Base-by-base conservation (phyloP, 2,329 filamentous ascomycete genomes). In the Thermothelomyces thermophilus region DNA sequence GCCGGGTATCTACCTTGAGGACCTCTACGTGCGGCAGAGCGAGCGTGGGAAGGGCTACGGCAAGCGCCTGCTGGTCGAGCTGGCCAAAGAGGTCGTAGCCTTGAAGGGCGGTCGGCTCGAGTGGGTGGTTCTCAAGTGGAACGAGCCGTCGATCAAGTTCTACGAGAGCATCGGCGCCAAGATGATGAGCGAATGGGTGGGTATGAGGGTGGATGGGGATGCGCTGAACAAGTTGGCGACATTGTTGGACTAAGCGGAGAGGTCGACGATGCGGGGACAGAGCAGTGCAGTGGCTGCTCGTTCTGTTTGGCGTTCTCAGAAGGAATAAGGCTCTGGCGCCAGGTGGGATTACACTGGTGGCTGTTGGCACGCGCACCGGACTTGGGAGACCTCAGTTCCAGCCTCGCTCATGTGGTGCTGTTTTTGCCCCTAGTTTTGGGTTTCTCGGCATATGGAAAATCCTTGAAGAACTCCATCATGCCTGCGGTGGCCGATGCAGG, bases 51-150 rank as follows among this genome's bases (percentile, higher is more conserved):
- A 79, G 54, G 90, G 90, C 0, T 95, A 91, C 64, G 91, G 90
- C 34, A 86, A 84, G 68, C 72, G 75, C 60, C 67, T 97, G 63
- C 73, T 97, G 42, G 79, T 79, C 54, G 80, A 82, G 58, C 70
- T 96, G 64, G 91, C 90, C n/a, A 80, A 79, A 62, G 87, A 95
- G 71, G 83, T 89, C 3, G 63, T 86, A 46, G 76, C 77, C 46
- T 84, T 90, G 56, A 74, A 78, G 3, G 90, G 90, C 1, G 82
- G 77, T 7, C 75, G 91, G 51, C 70, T 97, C 48, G 90, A 97
- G 64, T 97, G 91, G 91, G 83, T 77, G 57, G 93, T 95, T 55
- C 69, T 96, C 60, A 91, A 87, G 70, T 95, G 90, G 90, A 97
- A 97, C 64, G 80, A 87, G 73, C 87, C 88, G 7, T 90, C 86